Conservation (phyloP, 495 filamentous ascomycete genomes). For the Cetradonia linearis region DNA sequence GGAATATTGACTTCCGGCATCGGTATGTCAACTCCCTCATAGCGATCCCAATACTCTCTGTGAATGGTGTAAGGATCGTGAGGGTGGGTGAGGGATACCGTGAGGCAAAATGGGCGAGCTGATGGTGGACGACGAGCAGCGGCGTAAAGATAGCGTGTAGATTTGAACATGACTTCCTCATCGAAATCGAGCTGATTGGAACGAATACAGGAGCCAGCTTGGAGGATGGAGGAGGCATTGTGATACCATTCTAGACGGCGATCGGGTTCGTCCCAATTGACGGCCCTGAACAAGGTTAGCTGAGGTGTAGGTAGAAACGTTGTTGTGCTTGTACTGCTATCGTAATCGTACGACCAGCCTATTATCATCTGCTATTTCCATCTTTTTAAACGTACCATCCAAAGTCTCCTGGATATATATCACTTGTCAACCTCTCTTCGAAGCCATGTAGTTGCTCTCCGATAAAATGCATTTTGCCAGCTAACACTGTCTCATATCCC, state of each 20-base stretch:
- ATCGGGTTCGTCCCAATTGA: conserved; percentile 83
- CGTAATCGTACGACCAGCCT: conserved; percentile 10
- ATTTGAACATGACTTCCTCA: conserved; percentile 82
- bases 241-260: conserved; percentile 82
- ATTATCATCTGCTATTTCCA: neutral
- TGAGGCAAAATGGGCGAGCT: conserved; percentile 72
- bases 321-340: conserved; percentile 18
- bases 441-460: conserved; percentile 88
- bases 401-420: conserved; percentile 86
- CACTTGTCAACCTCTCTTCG: conserved; percentile 75
- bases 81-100: conserved; percentile 81
- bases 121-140: conserved; percentile 59
- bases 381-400: conserved; percentile 48
- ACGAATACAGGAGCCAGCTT: conserved; percentile 70
- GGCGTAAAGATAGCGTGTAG: conserved; percentile 74
- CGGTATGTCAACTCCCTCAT: conserved; percentile 76
- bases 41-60: conserved; percentile 77
- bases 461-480: conserved; percentile 94
- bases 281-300: conserved; percentile 33
- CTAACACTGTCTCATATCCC: conserved; percentile 79
- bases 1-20: conserved; percentile 64
- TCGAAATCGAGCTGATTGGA: conserved; percentile 94
- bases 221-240: conserved; percentile 79
- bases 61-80: conserved; percentile 89
- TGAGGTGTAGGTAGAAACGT: neutral